A percentile compares a stretch with the other conserved stretches of the same genome.
Evolutionary conservation across 202 grass and related monocot genomes (phyloP).

Genomic region (Setaria viridis): DNA sequence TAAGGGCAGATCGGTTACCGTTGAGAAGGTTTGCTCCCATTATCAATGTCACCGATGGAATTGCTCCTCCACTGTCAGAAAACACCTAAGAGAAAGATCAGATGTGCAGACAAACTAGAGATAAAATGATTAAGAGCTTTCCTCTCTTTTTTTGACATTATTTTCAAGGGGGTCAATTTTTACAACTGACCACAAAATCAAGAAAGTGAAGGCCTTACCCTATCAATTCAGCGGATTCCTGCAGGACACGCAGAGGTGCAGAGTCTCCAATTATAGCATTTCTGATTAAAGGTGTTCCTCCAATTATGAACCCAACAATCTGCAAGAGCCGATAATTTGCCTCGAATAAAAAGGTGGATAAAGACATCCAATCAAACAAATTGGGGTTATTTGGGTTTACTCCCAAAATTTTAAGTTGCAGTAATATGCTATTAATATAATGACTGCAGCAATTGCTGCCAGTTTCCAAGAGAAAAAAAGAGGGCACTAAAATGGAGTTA

Average conservation of each 20-base stretch:
- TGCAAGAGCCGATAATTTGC: conserved; percentile 42
- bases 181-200: neutral
- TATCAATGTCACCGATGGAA: conserved; percentile 80
- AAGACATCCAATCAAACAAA: neutral
- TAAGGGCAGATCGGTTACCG: conserved; percentile 44
- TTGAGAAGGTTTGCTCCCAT: conserved; percentile 93
- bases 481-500: neutral
- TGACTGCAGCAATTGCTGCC: neutral
- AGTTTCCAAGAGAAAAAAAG: neutral
- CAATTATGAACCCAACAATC: conserved; percentile 82
- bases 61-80: conserved; percentile 63
- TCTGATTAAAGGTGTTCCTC: conserved; percentile 67
- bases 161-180: neutral
- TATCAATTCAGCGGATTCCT: conserved; percentile 72
- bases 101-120: neutral
- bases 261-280: conserved; percentile 66
- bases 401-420: neutral
- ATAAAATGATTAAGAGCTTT: neutral
- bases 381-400: neutral
- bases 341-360: neutral
- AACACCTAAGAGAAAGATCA: conserved; percentile 5
- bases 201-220: conserved; percentile 55
- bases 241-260: conserved; percentile 76
- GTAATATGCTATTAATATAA: neutral
- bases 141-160: neutral